Evolutionary conservation across 768 basidiomycete species (phyloP).

Genomic region (Boletus rubescentipes): DNA sequence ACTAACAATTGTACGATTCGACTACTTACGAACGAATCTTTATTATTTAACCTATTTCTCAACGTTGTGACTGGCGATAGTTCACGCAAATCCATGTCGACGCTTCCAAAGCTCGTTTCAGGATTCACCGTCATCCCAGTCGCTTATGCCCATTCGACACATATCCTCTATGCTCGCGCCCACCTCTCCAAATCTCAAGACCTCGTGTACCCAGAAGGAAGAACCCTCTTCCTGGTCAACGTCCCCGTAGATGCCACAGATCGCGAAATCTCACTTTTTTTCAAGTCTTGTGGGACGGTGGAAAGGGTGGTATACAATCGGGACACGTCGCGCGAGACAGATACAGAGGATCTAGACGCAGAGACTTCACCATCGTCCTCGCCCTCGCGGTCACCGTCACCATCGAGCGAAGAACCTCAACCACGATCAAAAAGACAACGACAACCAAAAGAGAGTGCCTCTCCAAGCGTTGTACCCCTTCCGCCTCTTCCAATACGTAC

Average conservation of each 20-base stretch:
- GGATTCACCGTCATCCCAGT: slow-evolving; percentile 41
- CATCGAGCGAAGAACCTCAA: slow-evolving; percentile 11
- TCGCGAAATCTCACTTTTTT: slow-evolving; percentile 73
- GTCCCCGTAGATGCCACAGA: slow-evolving; percentile 87
- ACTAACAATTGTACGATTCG: too few species aligned
- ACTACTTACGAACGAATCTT: too few species aligned
- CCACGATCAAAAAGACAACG: slow-evolving; percentile 35
- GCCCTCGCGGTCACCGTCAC: background rate
- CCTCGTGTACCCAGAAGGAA: slow-evolving; percentile 44
- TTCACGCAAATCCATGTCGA: slow-evolving; percentile 10
- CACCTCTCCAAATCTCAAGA: slow-evolving; percentile 52
- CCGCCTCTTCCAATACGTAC: slow-evolving; percentile 53
- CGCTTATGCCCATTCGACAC: slow-evolving; percentile 44
- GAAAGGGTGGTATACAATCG: slow-evolving; percentile 71
- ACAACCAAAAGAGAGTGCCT: slow-evolving; percentile 20
- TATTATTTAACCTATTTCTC: too few species aligned
- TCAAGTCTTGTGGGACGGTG: slow-evolving; percentile 73
- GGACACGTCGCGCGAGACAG: slow-evolving; percentile 34
- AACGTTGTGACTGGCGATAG: background rate
- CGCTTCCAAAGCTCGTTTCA: slow-evolving; percentile 26
- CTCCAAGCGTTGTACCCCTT: slow-evolving; percentile 60
- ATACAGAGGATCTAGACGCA: slow-evolving; percentile 22
- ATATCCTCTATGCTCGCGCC: slow-evolving; percentile 75
- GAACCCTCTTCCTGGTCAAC: slow-evolving; percentile 88
- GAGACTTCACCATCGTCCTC: background rate